phyloP scores from a whole-genome alignment of 768 basidiomycete genomes.

The Amanita jacksonii region DNA sequence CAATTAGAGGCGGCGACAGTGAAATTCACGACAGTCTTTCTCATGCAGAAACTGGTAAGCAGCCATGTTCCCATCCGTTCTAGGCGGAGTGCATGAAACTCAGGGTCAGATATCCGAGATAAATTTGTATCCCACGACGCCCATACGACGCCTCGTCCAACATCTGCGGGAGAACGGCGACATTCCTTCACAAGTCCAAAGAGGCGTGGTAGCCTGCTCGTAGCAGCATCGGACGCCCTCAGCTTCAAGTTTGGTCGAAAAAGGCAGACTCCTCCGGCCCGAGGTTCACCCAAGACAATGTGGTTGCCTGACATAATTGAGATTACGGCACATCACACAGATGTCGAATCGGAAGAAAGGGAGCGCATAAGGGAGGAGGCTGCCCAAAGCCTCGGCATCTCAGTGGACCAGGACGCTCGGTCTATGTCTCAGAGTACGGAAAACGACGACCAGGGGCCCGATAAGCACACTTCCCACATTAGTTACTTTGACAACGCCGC shows the following conservation, averaged over 20 bases:
- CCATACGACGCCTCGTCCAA: slow-evolving; percentile 1
- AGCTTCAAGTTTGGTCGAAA: slow-evolving; percentile 39
- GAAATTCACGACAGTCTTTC: slow-evolving; percentile 2
- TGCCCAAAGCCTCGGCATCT: slow-evolving; percentile 63
- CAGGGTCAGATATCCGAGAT: neutral
- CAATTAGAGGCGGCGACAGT: neutral
- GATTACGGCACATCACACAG: slow-evolving; percentile 43
- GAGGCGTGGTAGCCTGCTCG: slow-evolving; percentile 35
- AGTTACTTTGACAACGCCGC: neutral
- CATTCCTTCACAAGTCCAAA: neutral
- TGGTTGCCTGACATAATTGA: slow-evolving; percentile 66
- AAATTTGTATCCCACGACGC: neutral
- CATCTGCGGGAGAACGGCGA: neutral
- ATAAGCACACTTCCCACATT: slow-evolving; percentile 9
- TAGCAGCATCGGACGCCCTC: slow-evolving; percentile 44
- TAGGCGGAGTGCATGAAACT: neutral
- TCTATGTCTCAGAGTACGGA: slow-evolving; percentile 25
- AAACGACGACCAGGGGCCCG: slow-evolving; percentile 29
- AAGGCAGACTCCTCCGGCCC: slow-evolving; percentile 19
- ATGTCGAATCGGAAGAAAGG: slow-evolving; percentile 64
- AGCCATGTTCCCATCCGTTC: neutral
- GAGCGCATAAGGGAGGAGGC: slow-evolving; percentile 68
- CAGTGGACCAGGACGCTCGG: slow-evolving; percentile 31
- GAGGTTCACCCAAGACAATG: slow-evolving; percentile 26
- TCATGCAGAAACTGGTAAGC: neutral